Percentiles rank a stretch among this genome's conserved stretches.
Evolutionary conservation across 768 basidiomycete genomes (phyloP).

Genomic region (Pleurotus pulmonarius): DNA sequence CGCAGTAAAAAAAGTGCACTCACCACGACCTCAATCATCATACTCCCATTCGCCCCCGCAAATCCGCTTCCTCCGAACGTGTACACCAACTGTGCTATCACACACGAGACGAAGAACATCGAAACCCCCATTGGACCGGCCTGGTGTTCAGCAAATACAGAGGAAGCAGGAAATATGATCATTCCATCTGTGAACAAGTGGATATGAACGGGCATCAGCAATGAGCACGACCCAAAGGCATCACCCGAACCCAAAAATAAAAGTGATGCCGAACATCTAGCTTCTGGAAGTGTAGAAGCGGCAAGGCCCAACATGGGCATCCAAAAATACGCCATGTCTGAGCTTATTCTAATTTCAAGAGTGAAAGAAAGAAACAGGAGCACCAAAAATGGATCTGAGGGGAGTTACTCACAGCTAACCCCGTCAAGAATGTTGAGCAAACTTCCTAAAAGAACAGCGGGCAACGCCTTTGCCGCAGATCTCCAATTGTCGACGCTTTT

Average conservation of each 20-base stretch:
- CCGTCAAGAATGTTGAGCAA: slow-evolving; percentile 92
- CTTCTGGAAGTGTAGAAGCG: too few species aligned
- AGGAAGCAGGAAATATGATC: slow-evolving; percentile 88
- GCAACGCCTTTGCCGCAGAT: slow-evolving; percentile 48
- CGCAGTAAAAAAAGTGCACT: slow-evolving; percentile 22
- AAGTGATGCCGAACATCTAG: too few species aligned
- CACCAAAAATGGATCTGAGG: background rate
- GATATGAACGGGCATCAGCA: too few species aligned
- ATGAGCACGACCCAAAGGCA: too few species aligned
- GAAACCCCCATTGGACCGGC: slow-evolving; percentile 90
- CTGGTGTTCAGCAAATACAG: slow-evolving; percentile 58
- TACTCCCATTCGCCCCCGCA: slow-evolving; percentile 85
- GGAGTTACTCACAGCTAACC: slow-evolving; percentile 67
- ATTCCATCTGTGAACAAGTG: slow-evolving; percentile 65
- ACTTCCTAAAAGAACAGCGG: slow-evolving; percentile 81
- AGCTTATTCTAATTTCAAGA: too few species aligned
- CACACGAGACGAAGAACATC: slow-evolving; percentile 88
- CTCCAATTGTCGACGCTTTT: background rate
- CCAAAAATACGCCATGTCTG: too few species aligned
- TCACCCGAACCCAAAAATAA: too few species aligned
- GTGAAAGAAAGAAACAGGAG: background rate
- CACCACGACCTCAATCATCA: slow-evolving; percentile 99
- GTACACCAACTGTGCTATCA: slow-evolving; percentile 78
- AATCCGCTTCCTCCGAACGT: slow-evolving; percentile 87
- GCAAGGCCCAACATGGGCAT: too few species aligned